Evolutionary conservation across 148 eudicot species (phyloP).

Genomic region (Limonium bicolor): DNA sequence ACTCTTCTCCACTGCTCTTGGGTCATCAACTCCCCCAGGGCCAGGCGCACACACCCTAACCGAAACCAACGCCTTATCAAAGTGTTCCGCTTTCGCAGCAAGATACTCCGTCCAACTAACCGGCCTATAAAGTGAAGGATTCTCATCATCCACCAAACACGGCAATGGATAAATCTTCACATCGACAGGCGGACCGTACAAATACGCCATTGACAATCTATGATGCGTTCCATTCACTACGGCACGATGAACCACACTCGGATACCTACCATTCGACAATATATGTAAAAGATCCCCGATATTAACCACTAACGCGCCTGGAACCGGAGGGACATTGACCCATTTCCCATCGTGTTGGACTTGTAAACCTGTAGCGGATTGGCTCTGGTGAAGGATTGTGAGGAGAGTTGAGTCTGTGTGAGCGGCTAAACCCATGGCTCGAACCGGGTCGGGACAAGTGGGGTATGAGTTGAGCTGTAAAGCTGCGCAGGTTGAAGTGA

Average conservation of each 20-base stretch:
- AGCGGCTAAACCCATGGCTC: slow-evolving; percentile 42
- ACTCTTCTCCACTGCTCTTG: too few relatives aligned
- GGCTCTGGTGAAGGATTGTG: slow-evolving; percentile 49
- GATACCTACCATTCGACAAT: slow-evolving; percentile 38
- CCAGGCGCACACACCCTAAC: too few relatives aligned
- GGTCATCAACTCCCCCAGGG: too few relatives aligned
- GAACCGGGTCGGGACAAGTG: slow-evolving; percentile 42
- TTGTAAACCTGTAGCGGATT: slow-evolving; percentile 34
- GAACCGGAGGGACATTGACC: slow-evolving; percentile 23
- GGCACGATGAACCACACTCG: slow-evolving; percentile 33
- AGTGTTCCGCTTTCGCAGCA: too few relatives aligned
- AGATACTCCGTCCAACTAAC: too few relatives aligned
- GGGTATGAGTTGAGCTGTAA: slow-evolving; percentile 71
- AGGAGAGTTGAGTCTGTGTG: slow-evolving; percentile 63
- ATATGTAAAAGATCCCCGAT: slow-evolving; percentile 55
- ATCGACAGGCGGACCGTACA: slow-evolving; percentile 42
- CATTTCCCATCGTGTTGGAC: slow-evolving; percentile 41
- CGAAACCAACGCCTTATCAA: too few relatives aligned
- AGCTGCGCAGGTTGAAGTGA: slow-evolving; percentile 11
- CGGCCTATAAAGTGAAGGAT: too few relatives aligned
- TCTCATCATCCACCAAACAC: too few relatives aligned
- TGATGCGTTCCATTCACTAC: slow-evolving; percentile 24
- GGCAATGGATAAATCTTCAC: slow-evolving; percentile 23
- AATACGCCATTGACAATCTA: slow-evolving; percentile 41
- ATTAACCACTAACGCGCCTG: slow-evolving; percentile 43